Evolutionary conservation across 495 filamentous ascomycete species (phyloP), one percentile per base, ranked within the genome.

Genomic region (Annulohypoxylon stygium): DNA sequence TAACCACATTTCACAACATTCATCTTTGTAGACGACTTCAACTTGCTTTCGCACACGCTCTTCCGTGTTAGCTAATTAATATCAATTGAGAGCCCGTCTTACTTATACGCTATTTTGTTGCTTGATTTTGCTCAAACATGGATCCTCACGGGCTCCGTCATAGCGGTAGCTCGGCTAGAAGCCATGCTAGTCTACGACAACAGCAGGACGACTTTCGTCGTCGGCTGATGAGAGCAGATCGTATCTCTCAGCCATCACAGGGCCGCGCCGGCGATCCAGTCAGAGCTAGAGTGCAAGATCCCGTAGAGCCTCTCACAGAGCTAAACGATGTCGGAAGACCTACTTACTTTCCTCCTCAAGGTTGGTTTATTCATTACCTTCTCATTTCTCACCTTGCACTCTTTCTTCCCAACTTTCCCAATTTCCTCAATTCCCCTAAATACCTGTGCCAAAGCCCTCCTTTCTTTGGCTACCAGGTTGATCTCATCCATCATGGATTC

Each of bases 151-250:
- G 77, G 50, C 34, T 61, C n/a, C 67, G 65, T 23, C 12, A 23
- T 48, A 61, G 50, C 36, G 70, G 51, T 16, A 39, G 70, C 36
- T 39, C 54, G 9, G 36, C 63, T 18, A 62, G 73, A 50, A 60
- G 54, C 36, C 64, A 67, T 57, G 67, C 63, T 48, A 70, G 54
- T 25, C 65, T 74, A 47, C 76, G 71, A n/a, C 74, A 75, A 23
- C 76, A 78, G 30, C 71, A 71, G 47, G 65, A 71, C 10, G 74
- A 78, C 16, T 75, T 75, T 25, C 74, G 76, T 36, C 71, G 76
- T 37, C 69, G 76, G n/a, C 20, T 75, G 64, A 71, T 75, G 63
- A 34, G 68, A 41, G 64, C 68, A 4, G 37, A 65, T 34, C 73
- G 65, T 18, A 30, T 58, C 50, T 12, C 68, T n/a, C 63, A 53